Evolutionary conservation across 2,329 filamentous ascomycete species (phyloP).

Genomic region (Aschersonia sp.): DNA sequence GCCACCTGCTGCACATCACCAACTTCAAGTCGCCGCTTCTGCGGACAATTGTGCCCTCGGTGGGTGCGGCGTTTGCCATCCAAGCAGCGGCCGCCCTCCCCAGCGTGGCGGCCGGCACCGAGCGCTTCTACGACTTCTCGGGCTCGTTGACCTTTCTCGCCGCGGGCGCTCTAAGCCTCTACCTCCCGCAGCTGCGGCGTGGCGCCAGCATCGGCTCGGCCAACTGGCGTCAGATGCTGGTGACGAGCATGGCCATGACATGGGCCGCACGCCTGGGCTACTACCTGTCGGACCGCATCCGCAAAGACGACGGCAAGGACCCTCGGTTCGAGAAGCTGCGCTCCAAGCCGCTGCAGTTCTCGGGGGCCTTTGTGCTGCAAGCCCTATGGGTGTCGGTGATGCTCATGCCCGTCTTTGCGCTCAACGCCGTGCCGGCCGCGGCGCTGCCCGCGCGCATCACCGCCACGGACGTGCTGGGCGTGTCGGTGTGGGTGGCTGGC

Average conservation of each 20-base stretch:
- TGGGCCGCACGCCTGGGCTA: conserved; percentile 51
- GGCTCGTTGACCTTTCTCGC: conserved; percentile 53
- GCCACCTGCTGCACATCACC: conserved; percentile 40
- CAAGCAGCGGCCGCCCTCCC: conserved; percentile 49
- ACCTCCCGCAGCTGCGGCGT: conserved; percentile 43
- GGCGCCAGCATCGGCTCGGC: conserved; percentile 25
- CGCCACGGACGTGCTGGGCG: conserved; percentile 39
- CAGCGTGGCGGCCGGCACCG: conserved; percentile 43
- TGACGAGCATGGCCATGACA: conserved; percentile 25
- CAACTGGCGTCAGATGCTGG: conserved; percentile 43
- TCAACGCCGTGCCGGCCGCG: conserved; percentile 45
- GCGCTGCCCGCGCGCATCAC: conserved; percentile 28
- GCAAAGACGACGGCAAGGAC: conserved; percentile 45
- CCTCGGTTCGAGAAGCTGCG: conserved; percentile 29
- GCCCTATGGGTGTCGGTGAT: conserved; percentile 56
- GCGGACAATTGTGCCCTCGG: conserved; percentile 44
- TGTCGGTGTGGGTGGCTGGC: conserved; percentile 43
- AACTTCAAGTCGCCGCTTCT: conserved; percentile 49
- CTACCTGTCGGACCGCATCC: conserved; percentile 49
- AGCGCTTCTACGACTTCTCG: conserved; percentile 55
- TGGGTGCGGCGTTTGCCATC: conserved; percentile 47
- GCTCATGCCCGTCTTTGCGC: conserved; percentile 46
- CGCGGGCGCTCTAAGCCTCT: conserved; percentile 46
- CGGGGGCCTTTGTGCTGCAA: conserved; percentile 33
- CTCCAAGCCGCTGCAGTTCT: conserved; percentile 19